phyloP scores from a whole-genome alignment of 2,329 filamentous ascomycete species.

The Fusarium chaquense region DNA sequence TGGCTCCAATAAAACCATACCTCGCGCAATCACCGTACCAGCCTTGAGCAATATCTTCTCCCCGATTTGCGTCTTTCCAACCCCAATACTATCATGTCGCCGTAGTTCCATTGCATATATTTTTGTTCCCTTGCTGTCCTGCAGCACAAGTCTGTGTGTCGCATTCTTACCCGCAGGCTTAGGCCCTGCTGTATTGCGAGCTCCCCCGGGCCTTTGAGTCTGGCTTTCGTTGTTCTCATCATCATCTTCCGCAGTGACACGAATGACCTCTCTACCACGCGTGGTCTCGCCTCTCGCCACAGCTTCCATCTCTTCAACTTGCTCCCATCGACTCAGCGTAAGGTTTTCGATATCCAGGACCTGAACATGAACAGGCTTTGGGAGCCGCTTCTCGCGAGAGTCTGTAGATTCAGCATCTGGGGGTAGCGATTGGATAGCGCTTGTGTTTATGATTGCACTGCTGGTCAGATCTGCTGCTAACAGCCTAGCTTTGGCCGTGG shows the following conservation, averaged over 20 bases:
- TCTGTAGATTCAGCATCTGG: slow-evolving; percentile 63
- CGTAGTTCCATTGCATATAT: slow-evolving; percentile 79
- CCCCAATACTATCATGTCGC: slow-evolving; percentile 72
- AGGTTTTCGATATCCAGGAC: slow-evolving; percentile 90
- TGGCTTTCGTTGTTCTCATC: slow-evolving; percentile 58
- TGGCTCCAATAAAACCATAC: slow-evolving; percentile 82
- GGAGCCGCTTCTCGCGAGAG: slow-evolving; percentile 67
- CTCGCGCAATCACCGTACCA: slow-evolving; percentile 75
- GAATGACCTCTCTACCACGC: slow-evolving; percentile 83
- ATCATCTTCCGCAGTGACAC: slow-evolving; percentile 63
- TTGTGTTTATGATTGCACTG: slow-evolving; percentile 59
- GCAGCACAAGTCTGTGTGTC: slow-evolving; percentile 83
- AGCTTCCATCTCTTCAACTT: slow-evolving; percentile 84
- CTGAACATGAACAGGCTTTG: slow-evolving; percentile 78
- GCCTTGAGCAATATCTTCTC: slow-evolving; percentile 81
- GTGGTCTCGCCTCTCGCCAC: slow-evolving; percentile 78
- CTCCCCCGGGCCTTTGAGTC: slow-evolving; percentile 26
- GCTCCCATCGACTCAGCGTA: slow-evolving; percentile 82
- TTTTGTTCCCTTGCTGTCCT: slow-evolving; percentile 79
- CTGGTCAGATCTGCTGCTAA: slow-evolving; percentile 80
- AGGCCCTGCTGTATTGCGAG: slow-evolving; percentile 29
- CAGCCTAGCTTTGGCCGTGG: slow-evolving; percentile 84
- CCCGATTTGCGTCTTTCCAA: slow-evolving; percentile 78
- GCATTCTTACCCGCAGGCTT: slow-evolving; percentile 58
- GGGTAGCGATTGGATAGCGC: slow-evolving; percentile 61